Conservation (phyloP, 257 asterid species). For the Solanum chilense region DNA sequence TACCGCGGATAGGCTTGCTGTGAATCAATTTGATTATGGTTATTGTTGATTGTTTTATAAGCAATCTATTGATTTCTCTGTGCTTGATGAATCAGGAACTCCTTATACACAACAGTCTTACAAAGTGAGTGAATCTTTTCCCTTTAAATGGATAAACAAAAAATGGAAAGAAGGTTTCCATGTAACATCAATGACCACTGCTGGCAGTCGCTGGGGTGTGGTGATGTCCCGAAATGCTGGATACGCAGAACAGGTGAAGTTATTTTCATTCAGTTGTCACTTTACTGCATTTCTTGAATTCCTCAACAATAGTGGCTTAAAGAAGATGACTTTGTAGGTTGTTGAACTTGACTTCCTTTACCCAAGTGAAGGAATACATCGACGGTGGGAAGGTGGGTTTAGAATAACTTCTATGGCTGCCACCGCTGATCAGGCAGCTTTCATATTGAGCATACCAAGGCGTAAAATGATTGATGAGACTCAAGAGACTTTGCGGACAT, state of each 20-base stretch:
- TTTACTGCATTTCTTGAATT: not conserved
- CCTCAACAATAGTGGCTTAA: not conserved
- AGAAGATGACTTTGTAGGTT: slow-evolving; percentile 28
- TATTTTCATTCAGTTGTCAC: not conserved
- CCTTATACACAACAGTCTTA: slow-evolving; percentile 94
- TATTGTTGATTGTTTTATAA: not conserved
- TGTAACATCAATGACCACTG: slow-evolving; percentile 97
- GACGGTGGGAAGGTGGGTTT: slow-evolving; percentile 91
- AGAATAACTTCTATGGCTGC: slow-evolving; percentile 96
- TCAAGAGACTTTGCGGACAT: slow-evolving; percentile 92
- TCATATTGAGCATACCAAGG: slow-evolving; percentile 77
- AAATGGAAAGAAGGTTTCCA: slow-evolving; percentile 99
- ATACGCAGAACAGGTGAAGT: slow-evolving; percentile 75
- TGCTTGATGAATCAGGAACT: slow-evolving; percentile 41
- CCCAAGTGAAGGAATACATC: slow-evolving; percentile 95
- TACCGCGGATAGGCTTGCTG: not conserved
- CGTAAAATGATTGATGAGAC: slow-evolving; percentile 91
- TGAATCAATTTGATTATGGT: not conserved
- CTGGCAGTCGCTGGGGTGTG: slow-evolving; percentile 99
- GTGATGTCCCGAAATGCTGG: slow-evolving; percentile 96
- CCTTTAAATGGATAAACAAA: slow-evolving; percentile 96
- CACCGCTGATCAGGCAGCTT: slow-evolving; percentile 86
- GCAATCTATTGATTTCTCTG: not conserved
- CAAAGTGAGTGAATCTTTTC: slow-evolving; percentile 96
- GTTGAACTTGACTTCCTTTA: slow-evolving; percentile 94